Conservation (phyloP, 331 rosid species). For the Quercus phellos region DNA sequence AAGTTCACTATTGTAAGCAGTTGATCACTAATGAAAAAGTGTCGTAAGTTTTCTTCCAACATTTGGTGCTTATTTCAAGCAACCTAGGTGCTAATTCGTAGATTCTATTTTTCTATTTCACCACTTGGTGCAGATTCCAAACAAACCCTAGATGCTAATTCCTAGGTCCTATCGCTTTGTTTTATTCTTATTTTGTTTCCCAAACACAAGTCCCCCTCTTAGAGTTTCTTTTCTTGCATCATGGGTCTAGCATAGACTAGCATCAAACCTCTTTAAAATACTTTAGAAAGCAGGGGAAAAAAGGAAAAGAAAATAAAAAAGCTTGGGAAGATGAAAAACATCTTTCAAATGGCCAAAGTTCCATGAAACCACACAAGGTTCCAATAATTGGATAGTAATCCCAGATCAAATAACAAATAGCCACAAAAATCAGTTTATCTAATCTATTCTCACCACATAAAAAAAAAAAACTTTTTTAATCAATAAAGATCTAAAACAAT, state of each 20-base stretch:
- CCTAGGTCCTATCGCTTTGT: too few species aligned
- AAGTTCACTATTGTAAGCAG: neutral
- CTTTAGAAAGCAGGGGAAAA: neutral
- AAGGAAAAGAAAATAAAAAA: neutral
- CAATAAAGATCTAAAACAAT: constrained; percentile 3
- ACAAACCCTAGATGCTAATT: too few species aligned
- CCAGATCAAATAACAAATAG: neutral
- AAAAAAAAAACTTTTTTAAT: neutral
- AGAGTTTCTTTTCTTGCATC: neutral
- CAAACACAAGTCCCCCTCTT: too few species aligned
- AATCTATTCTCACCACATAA: neutral
- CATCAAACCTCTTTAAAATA: neutral
- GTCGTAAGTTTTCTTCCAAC: too few species aligned
- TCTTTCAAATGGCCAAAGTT: neutral
- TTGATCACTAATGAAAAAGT: too few species aligned
- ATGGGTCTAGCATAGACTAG: neutral
- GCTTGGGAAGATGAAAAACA: neutral
- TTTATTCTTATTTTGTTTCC: too few species aligned
- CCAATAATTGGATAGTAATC: neutral
- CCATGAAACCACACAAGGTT: neutral
- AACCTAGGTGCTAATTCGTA: too few species aligned
- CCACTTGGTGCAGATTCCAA: too few species aligned
- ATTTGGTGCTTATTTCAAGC: too few species aligned
- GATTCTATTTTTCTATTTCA: too few species aligned
- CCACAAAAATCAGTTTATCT: neutral